Evolutionary conservation across 2,329 filamentous ascomycete genomes (phyloP).

Genomic region (Aspergillus viridinutans): DNA sequence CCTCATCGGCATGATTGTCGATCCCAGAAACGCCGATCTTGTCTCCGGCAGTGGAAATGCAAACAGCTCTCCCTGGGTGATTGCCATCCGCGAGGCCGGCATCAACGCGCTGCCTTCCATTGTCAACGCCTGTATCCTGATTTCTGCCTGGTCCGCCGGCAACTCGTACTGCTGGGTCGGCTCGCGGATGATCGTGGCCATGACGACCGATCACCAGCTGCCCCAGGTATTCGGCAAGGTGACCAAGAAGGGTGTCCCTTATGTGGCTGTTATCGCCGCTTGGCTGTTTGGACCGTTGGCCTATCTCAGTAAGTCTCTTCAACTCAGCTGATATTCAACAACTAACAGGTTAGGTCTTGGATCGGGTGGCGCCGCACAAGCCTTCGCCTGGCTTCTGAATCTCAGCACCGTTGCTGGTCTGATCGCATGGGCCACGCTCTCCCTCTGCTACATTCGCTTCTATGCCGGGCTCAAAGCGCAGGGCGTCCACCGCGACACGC

Average conservation of each 20-base stretch:
- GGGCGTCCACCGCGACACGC: slow-evolving; percentile 29
- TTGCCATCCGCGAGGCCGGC: slow-evolving; percentile 31
- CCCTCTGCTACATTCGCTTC: slow-evolving; percentile 50
- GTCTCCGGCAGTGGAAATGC: slow-evolving; percentile 25
- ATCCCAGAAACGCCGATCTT: slow-evolving; percentile 17
- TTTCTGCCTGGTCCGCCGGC: slow-evolving; percentile 39
- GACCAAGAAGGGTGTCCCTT: slow-evolving; percentile 52
- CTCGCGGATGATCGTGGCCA: slow-evolving; percentile 56
- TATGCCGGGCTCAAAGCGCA: slow-evolving; percentile 43
- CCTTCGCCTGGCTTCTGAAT: slow-evolving; percentile 42
- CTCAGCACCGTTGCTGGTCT: slow-evolving; percentile 45
- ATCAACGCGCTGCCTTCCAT: slow-evolving; percentile 32
- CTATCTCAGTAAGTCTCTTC: slow-evolving; percentile 33
- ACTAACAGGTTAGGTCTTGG: slow-evolving; percentile 24
- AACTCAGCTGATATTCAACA: background rate
- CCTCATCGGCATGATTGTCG: slow-evolving; percentile 28
- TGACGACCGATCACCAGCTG: slow-evolving; percentile 58
- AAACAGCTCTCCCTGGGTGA: slow-evolving; percentile 33
- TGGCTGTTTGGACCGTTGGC: slow-evolving; percentile 42
- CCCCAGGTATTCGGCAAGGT: slow-evolving; percentile 55
- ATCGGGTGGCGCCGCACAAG: slow-evolving; percentile 30
- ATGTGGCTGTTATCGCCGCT: slow-evolving; percentile 54
- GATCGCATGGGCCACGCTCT: slow-evolving; percentile 46
- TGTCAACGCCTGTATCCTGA: slow-evolving; percentile 34
- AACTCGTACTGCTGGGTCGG: slow-evolving; percentile 48